Conservation (phyloP, 2,329 filamentous ascomycete genomes). For the Fusarium sp. region DNA sequence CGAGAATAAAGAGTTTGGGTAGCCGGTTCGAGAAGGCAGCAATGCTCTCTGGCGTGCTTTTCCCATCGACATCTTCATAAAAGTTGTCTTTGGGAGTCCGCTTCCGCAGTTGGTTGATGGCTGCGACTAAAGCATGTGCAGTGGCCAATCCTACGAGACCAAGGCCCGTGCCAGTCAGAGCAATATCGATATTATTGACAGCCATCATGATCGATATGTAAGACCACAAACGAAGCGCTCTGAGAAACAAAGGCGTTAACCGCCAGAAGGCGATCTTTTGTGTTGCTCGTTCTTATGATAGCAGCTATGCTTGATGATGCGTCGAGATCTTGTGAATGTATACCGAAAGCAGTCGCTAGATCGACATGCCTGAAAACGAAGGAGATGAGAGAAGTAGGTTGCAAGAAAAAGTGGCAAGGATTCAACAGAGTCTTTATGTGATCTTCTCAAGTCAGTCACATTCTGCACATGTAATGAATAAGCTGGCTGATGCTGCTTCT, state of each 20-base stretch:
- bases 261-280: constrained; percentile 10
- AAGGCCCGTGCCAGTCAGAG: constrained; percentile 51
- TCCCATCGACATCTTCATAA: constrained; percentile 78
- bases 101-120: constrained; percentile 52
- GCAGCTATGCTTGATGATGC: neutral
- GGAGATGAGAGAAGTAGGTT: neutral
- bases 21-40: constrained; percentile 70
- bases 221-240: neutral
- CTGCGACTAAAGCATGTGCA: constrained; percentile 52
- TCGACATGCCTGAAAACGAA: neutral
- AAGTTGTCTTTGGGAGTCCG: constrained; percentile 57
- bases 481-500: constrained; percentile 28
- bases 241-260: constrained; percentile 13
- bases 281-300: neutral
- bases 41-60: constrained; percentile 72
- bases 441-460: constrained; percentile 17
- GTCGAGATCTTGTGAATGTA: neutral
- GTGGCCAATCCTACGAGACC: constrained; percentile 53
- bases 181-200: constrained; percentile 36
- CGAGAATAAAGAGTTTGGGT: constrained; percentile 66
- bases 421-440: constrained; percentile 19
- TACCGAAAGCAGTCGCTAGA: neutral
- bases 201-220: constrained; percentile 27
- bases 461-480: constrained; percentile 31
- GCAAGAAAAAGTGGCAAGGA: constrained; percentile 7